Conservation (phyloP, 2,329 filamentous ascomycete species). For the Passalora sequoiae region DNA sequence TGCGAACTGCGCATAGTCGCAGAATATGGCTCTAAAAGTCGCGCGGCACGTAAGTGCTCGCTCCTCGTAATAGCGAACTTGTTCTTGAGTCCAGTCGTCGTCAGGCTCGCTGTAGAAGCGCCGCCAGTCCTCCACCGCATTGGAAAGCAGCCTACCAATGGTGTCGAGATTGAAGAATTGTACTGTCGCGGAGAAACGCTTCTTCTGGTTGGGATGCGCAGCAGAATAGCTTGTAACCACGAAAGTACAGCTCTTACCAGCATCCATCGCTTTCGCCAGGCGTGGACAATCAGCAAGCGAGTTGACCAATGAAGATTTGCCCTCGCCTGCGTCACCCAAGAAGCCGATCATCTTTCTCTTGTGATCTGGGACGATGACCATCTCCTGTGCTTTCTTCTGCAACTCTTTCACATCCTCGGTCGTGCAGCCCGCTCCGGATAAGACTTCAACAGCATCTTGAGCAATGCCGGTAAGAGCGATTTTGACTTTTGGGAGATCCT, state of each 20-base stretch:
- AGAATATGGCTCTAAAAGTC: conserved; percentile 18
- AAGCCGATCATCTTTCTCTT: no score
- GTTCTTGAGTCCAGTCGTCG: conserved; percentile 17
- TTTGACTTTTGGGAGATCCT: conserved; percentile 3
- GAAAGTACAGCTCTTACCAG: conserved; percentile 19
- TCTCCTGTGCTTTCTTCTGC: no score
- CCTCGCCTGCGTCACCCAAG: conserved; percentile 12
- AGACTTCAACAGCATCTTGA: neutral
- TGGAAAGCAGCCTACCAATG: conserved; percentile 8
- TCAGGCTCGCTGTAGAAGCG: conserved; percentile 13
- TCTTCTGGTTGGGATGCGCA: conserved; percentile 9
- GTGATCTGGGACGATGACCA: no score
- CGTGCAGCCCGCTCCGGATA: no score
- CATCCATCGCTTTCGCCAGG: conserved; percentile 19
- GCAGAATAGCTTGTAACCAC: conserved; percentile 15
- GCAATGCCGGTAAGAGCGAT: conserved; percentile 3
- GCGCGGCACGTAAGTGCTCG: no score
- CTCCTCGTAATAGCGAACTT: no score
- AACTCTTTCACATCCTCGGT: no score
- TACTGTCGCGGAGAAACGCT: conserved; percentile 15
- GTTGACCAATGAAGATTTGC: conserved; percentile 28
- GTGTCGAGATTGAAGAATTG: conserved; percentile 13
- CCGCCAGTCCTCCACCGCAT: conserved; percentile 12
- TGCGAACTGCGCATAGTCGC: conserved; percentile 9
- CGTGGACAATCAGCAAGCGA: conserved; percentile 16